Evolutionary conservation across 2,329 filamentous ascomycete species (phyloP).

Genomic region (Penicillium fuscoglaucum): DNA sequence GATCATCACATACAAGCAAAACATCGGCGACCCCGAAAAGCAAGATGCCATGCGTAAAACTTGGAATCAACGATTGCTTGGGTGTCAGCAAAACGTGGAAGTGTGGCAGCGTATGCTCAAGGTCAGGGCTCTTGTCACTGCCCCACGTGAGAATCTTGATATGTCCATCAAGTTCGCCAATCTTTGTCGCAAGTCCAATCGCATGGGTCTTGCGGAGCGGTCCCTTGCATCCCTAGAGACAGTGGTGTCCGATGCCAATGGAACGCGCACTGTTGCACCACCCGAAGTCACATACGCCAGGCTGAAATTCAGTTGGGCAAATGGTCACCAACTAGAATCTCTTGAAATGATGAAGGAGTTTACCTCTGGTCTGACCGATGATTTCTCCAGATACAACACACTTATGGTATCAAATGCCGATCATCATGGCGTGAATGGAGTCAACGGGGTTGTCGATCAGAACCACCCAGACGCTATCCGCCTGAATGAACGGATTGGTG

Average conservation of each 20-base stretch:
- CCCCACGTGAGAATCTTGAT: constrained; percentile 88
- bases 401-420: constrained; percentile 40
- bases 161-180: constrained; percentile 99
- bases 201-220: constrained; percentile 93
- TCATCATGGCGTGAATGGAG: constrained; percentile 47
- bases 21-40: constrained; percentile 73
- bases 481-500: constrained; percentile 45
- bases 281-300: constrained; percentile 94
- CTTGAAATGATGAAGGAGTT: constrained; percentile 64
- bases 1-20: constrained; percentile 96
- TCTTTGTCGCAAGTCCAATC: constrained; percentile 91
- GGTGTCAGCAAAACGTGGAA: constrained; percentile 94
- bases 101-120: constrained; percentile 99
- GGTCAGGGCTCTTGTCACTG: constrained; percentile 86
- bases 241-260: constrained; percentile 54
- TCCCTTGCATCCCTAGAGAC: constrained; percentile 88
- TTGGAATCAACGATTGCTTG: constrained; percentile 93
- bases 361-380: constrained; percentile 59
- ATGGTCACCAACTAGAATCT: constrained; percentile 65
- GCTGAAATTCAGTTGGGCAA: constrained; percentile 94
- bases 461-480: constrained; percentile 41
- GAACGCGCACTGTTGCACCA: constrained; percentile 44
- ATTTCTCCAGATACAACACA: constrained; percentile 52
- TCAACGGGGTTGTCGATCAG: constrained; percentile 50
- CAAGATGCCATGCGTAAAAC: constrained; percentile 88